phyloP scores from a whole-genome alignment of 768 basidiomycete species.

The Kwoniella heveanensis region DNA sequence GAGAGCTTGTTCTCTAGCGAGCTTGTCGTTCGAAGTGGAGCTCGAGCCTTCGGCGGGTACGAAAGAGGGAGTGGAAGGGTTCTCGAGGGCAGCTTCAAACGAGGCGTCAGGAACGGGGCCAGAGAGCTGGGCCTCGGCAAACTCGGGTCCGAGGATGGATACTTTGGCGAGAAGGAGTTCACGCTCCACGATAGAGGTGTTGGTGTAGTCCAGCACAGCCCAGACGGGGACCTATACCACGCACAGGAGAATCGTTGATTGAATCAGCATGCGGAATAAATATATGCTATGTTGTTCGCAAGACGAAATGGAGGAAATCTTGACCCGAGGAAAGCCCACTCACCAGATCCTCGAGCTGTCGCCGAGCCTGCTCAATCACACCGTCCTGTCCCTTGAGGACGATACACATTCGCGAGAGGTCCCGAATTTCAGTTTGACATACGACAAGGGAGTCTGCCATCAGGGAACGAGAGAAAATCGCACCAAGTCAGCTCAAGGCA shows the following conservation, averaged over 20 bases:
- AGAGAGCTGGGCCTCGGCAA: slow-evolving; percentile 84
- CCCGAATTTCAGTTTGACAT: slow-evolving; percentile 94
- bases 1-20: slow-evolving; percentile 70
- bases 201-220: slow-evolving; percentile 97
- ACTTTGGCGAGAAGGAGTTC: slow-evolving; percentile 95
- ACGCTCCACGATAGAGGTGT: slow-evolving; percentile 85
- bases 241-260: not conserved
- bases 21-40: slow-evolving; percentile 58
- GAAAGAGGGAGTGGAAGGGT: slow-evolving; percentile 72
- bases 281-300: not conserved
- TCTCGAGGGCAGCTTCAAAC: slow-evolving; percentile 48
- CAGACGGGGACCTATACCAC: slow-evolving; percentile 85
- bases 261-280: not conserved
- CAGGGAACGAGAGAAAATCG: not conserved
- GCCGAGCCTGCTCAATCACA: slow-evolving; percentile 92
- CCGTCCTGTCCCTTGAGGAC: slow-evolving; percentile 95
- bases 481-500: not conserved
- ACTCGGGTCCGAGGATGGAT: slow-evolving; percentile 95
- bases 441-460: slow-evolving; percentile 92
- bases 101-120: slow-evolving; percentile 73
- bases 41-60: slow-evolving; percentile 62
- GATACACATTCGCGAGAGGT: slow-evolving; percentile 96
- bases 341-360: slow-evolving; percentile 95
- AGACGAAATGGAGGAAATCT: too few relatives aligned
- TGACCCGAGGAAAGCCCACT: slow-evolving; percentile 54